Conservation (phyloP, 306 rosid species). For the Fagus sylvatica region DNA sequence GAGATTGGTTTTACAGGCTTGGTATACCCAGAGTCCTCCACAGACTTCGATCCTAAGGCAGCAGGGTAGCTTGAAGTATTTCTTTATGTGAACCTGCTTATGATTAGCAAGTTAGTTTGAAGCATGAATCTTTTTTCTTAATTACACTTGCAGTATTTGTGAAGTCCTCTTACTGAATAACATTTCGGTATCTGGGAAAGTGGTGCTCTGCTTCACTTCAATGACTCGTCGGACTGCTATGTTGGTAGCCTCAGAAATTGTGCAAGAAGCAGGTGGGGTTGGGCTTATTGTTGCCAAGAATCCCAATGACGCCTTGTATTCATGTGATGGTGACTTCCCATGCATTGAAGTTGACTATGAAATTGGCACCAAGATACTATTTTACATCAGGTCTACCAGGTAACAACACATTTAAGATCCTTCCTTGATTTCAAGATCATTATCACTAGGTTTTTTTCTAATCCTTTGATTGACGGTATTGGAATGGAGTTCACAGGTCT, state of each 20-base stretch:
- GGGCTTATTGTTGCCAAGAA: constrained; percentile 34
- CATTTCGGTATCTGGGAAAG: constrained; percentile 27
- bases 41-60: constrained; percentile 8
- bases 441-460: too few relatives aligned
- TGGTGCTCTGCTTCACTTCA: constrained; percentile 45
- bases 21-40: constrained; percentile 38
- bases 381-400: constrained; percentile 46
- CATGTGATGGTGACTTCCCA: constrained; percentile 34
- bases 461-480: not conserved
- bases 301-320: constrained; percentile 19
- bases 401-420: not conserved
- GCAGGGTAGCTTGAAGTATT: constrained; percentile 12
- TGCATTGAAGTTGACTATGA: constrained; percentile 42
- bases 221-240: not conserved
- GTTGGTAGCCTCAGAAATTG: not conserved
- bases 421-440: not conserved
- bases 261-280: constrained; percentile 35
- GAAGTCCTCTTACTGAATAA: constrained; percentile 15
- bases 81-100: not conserved
- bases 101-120: not conserved
- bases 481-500: constrained; percentile 26
- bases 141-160: not conserved
- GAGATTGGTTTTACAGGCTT: constrained; percentile 36
- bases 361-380: constrained; percentile 38
- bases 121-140: not conserved